Base-by-base conservation (phyloP, 2,329 filamentous ascomycete species). In the Rachicladosporium sp. region DNA sequence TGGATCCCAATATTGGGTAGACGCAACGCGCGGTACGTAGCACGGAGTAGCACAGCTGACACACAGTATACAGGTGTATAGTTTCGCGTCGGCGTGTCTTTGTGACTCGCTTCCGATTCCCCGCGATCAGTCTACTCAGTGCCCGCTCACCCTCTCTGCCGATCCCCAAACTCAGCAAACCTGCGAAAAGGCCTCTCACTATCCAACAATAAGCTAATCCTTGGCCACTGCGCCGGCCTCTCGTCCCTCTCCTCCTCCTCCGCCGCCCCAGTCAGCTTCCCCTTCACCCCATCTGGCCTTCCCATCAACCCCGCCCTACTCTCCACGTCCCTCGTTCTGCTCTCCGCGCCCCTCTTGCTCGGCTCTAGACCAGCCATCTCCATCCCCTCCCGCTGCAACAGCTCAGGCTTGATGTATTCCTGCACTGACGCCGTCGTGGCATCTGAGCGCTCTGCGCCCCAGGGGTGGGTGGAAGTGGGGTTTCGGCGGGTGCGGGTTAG, bases 101-200 rank as follows among this genome's bases (percentile, higher is more conserved):
- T 19, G 15, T 19, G 5, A 19, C 15, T 19, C 15, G 15, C 15
- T 19, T 19, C 15, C 15, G 15, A 19, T 19, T 19, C 15, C 15
- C 15, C 15, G 15, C 15, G 3, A 19, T 19, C 15, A 19, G 15
- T 19, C 15, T 19, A 19, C 15, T 19, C 15, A 19, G 15, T 19
- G 15, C 15, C 15, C 15, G 15, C 33, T 36, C 38, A 41, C 6
- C 29, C 12, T n/a, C 38, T 29, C 29, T 41, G 38, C 11, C 38
- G 19, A 3, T 35, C 29, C 13, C 36, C 38, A 19, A 41, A 41
- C 19, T 41, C 38, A 11, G 36, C 38, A 11, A 41, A 41, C 10
- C 38, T 29, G 33, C 36, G 38, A 35, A 41, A 41, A 7, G 38
- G 38, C 10, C 38, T 29, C 15, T 41, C 38, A 9, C 33, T 36